Evolutionary conservation across 441 rosid genomes (phyloP).

Genomic region (Populus hybrid): DNA sequence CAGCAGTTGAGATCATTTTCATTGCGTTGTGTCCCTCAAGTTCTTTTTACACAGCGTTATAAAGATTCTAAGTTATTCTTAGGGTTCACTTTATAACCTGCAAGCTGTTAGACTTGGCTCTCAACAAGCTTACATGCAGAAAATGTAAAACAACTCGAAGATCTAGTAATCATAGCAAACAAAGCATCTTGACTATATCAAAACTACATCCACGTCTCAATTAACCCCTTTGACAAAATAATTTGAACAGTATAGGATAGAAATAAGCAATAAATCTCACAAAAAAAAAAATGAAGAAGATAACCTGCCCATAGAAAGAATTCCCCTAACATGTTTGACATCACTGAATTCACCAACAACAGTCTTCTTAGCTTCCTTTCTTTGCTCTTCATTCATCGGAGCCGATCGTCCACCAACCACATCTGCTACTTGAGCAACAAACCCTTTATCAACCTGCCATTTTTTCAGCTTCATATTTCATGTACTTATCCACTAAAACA

Average conservation of each 20-base stretch:
- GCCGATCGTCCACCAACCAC: conserved; percentile 71
- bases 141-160: no score
- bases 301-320: conserved; percentile 95
- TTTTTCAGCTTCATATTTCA: neutral
- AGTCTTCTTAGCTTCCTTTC: conserved; percentile 59
- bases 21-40: no score
- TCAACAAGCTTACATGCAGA: no score
- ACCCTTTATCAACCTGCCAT: conserved; percentile 82
- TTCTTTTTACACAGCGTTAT: no score
- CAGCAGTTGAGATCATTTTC: no score
- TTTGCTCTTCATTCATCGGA: conserved; percentile 82
- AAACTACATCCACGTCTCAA: neutral
- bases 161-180: no score
- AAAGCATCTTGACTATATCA: neutral
- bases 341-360: conserved; percentile 80
- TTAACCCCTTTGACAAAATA: neutral
- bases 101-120: no score
- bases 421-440: conserved; percentile 97
- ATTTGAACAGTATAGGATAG: neutral
- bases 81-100: no score
- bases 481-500: neutral
- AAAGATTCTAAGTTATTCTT: no score
- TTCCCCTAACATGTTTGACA: conserved; percentile 91
- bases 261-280: neutral
- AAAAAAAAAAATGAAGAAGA: neutral